Percentiles rank a stretch among this genome's conserved stretches.
phyloP scores from a whole-genome alignment of 345 rosid genomes.

The Mercurialis annua region DNA sequence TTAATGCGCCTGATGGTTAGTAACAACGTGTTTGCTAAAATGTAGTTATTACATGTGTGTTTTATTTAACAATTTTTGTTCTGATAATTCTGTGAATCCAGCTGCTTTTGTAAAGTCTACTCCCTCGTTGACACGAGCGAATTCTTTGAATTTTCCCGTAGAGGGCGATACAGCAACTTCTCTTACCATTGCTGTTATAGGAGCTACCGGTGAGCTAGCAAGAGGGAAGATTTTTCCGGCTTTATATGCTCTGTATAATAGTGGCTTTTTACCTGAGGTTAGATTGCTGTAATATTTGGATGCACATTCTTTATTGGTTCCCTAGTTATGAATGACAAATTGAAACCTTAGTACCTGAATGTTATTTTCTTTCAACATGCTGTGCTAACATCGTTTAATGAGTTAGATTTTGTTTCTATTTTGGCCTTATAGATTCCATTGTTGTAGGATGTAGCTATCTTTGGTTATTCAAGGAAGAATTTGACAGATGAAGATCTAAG shows the following conservation, averaged over 20 bases:
- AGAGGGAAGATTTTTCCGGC: slow-evolving; percentile 65
- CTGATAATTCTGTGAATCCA: slow-evolving; percentile 11
- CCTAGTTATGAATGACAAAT: not conserved
- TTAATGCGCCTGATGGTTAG: slow-evolving; percentile 24
- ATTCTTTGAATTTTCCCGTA: slow-evolving; percentile 24
- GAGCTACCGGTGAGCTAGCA: slow-evolving; percentile 80
- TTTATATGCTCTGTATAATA: slow-evolving; percentile 67
- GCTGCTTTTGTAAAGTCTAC: slow-evolving; percentile 15
- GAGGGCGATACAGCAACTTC: slow-evolving; percentile 40
- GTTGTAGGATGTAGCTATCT: slow-evolving; percentile 57
- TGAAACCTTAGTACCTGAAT: not conserved
- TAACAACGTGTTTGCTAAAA: not conserved
- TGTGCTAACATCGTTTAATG: not conserved
- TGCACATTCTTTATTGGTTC: not conserved
- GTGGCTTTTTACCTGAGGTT: slow-evolving; percentile 82
- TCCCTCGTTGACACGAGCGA: slow-evolving; percentile 18
- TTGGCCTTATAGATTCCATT: slow-evolving; percentile 7
- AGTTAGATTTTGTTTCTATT: not conserved
- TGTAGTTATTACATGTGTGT: not conserved
- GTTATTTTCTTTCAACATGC: not conserved
- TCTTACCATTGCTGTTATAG: slow-evolving; percentile 68
- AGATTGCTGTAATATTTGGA: slow-evolving; percentile 5
- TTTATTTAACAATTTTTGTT: not conserved
- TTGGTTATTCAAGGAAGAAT: slow-evolving; percentile 76
- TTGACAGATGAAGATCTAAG: slow-evolving; percentile 65